Evolutionary conservation across 495 filamentous ascomycete species (phyloP).

Genomic region (Barbatosphaeria neglecta): DNA sequence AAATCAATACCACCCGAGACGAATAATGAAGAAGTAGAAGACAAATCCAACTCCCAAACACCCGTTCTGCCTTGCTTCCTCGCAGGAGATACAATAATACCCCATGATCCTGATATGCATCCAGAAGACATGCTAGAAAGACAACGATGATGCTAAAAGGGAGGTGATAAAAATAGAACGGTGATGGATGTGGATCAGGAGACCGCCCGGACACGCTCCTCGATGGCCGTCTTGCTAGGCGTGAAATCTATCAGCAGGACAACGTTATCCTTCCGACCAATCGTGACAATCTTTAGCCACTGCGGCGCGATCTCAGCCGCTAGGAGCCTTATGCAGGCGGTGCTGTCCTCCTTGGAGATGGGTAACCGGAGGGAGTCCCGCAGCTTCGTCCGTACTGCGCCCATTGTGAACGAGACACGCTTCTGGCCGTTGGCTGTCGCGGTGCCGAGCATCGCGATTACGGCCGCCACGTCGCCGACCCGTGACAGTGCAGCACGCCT

Average conservation of each 20-base stretch:
- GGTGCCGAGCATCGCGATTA: conserved; percentile 46
- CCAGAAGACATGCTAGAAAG: no score
- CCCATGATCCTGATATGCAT: no score
- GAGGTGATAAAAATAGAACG: neutral
- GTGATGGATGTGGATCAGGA: no score
- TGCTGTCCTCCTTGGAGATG: conserved; percentile 47
- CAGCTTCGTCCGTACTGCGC: conserved; percentile 44
- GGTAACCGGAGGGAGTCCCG: conserved; percentile 50
- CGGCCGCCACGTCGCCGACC: conserved; percentile 46
- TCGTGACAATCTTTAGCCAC: conserved; percentile 46
- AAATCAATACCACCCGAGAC: no score
- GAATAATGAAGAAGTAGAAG: no score
- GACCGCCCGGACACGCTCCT: conserved; percentile 27
- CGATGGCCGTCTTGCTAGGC: conserved; percentile 29
- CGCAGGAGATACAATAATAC: no score
- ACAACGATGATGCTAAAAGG: no score
- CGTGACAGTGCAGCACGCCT: conserved; percentile 49
- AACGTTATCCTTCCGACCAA: conserved; percentile 45
- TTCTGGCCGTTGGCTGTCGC: conserved; percentile 21
- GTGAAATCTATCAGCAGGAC: conserved; percentile 38
- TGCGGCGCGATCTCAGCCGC: conserved; percentile 48
- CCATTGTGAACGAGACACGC: conserved; percentile 48
- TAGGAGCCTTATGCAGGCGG: conserved; percentile 42
- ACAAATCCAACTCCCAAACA: no score
- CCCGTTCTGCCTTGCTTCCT: no score